Conservation (phyloP, 2,329 filamentous ascomycete genomes). For the Xylaria sp. region DNA sequence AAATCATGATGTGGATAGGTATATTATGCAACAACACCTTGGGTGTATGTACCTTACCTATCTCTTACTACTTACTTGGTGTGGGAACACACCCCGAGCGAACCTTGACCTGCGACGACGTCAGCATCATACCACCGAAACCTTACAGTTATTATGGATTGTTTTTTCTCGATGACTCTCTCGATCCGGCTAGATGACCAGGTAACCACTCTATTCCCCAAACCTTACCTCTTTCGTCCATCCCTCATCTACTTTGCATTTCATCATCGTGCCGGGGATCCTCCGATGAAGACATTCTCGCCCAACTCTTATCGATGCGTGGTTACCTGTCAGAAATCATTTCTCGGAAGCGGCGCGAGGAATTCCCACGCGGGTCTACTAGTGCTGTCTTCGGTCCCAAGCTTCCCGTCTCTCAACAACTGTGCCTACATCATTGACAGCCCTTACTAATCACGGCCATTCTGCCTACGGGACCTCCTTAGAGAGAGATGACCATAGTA, state of each 20-base stretch:
- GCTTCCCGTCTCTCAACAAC: too few relatives aligned
- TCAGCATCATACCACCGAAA: not conserved
- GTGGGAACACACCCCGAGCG: too few relatives aligned
- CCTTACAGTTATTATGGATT: not conserved
- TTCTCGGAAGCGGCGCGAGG: not conserved
- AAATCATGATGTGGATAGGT: too few relatives aligned
- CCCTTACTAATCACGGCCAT: too few relatives aligned
- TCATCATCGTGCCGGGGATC: not conserved
- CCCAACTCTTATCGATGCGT: not conserved
- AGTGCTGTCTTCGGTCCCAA: too few relatives aligned
- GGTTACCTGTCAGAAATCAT: not conserved
- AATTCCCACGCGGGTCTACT: too few relatives aligned
- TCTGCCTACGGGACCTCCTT: too few relatives aligned
- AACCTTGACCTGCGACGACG: constrained; percentile 5
- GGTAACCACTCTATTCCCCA: constrained; percentile 18
- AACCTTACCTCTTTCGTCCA: constrained; percentile 18
- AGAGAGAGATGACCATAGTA: too few relatives aligned
- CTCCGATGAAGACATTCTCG: not conserved
- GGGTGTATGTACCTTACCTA: too few relatives aligned
- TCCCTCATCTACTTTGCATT: constrained; percentile 8
- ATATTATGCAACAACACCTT: too few relatives aligned
- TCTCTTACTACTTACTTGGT: too few relatives aligned
- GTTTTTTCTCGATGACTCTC: constrained; percentile 7
- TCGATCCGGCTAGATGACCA: constrained; percentile 19
- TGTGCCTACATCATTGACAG: too few relatives aligned